These are phyloP conservation scores for Epichloe sibirici DNA, from an alignment of 2,329 filamentous ascomycete genomes.

Conservation along the genomic window DNA sequence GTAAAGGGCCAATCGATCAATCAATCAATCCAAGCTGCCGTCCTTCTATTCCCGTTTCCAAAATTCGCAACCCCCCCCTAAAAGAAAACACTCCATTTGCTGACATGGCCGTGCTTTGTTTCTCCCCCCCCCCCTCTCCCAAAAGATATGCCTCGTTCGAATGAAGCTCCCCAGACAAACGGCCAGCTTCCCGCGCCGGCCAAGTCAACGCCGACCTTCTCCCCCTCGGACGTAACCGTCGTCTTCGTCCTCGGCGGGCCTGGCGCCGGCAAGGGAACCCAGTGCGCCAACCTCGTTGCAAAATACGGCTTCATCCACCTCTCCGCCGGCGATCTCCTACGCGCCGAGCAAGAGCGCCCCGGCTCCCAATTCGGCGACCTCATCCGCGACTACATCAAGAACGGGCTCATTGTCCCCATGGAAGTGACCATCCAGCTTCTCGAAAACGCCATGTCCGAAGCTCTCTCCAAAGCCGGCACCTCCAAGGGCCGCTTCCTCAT, in stretches of 20 bases:
- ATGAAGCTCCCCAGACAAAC: slow-evolving; percentile 25
- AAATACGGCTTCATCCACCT: slow-evolving; percentile 90
- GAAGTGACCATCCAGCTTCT: slow-evolving; percentile 90
- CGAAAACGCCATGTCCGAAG: slow-evolving; percentile 79
- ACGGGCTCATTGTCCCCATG: slow-evolving; percentile 97
- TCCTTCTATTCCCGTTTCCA: background rate
- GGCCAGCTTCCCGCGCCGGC: slow-evolving; percentile 34
- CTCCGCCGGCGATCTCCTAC: slow-evolving; percentile 83
- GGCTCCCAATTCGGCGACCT: slow-evolving; percentile 84
- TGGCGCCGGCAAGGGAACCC: slow-evolving; percentile 91
- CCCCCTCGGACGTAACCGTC: slow-evolving; percentile 67
- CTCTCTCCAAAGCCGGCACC: slow-evolving; percentile 38
- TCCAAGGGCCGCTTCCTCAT: slow-evolving; percentile 61
- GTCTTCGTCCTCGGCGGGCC: slow-evolving; percentile 94
- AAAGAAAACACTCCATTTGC: background rate
- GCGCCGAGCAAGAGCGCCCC: slow-evolving; percentile 79
- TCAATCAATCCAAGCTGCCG: background rate
- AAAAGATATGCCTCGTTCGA: slow-evolving; percentile 27
- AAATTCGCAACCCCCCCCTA: background rate
- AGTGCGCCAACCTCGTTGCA: slow-evolving; percentile 77
- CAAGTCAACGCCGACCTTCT: slow-evolving; percentile 58
- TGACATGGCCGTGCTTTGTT: background rate
- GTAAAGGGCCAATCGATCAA: slow-evolving; percentile 7
- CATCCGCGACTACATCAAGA: slow-evolving; percentile 86
- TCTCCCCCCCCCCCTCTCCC: background rate